Evolutionary conservation across 73 alveolate genomes (phyloP).

Genomic region (Paramecium biaurelia): DNA sequence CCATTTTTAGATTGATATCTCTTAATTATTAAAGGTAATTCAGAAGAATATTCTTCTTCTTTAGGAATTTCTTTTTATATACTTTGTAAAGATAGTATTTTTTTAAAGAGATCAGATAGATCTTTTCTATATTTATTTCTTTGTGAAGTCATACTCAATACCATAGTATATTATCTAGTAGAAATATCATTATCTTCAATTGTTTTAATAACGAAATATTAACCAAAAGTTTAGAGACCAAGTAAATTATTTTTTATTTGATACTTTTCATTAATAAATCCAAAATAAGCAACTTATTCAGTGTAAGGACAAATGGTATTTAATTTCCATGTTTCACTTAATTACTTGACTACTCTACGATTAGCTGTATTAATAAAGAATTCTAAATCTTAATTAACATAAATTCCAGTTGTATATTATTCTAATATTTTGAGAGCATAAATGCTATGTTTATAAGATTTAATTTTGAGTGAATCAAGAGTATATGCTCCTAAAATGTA

Average conservation of each 20-base stretch:
- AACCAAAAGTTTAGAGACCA: background rate
- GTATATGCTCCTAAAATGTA: background rate
- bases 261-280: background rate
- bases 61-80: background rate
- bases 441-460: background rate
- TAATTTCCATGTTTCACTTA: background rate
- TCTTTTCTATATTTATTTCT: background rate
- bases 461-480: background rate
- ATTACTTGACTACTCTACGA: background rate
- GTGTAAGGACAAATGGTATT: background rate
- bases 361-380: background rate
- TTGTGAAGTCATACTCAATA: background rate
- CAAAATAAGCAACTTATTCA: background rate
- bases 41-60: background rate
- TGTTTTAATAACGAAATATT: background rate
- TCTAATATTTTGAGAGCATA: background rate
- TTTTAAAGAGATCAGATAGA: background rate
- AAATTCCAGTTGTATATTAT: background rate
- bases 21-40: background rate
- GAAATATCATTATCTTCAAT: background rate
- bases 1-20: background rate
- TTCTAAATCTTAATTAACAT: background rate
- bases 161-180: background rate
- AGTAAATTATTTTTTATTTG: background rate
- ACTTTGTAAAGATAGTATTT: background rate